Conservation (phyloP, 2,329 filamentous ascomycete species). For the Salinomyces thailandicus region DNA sequence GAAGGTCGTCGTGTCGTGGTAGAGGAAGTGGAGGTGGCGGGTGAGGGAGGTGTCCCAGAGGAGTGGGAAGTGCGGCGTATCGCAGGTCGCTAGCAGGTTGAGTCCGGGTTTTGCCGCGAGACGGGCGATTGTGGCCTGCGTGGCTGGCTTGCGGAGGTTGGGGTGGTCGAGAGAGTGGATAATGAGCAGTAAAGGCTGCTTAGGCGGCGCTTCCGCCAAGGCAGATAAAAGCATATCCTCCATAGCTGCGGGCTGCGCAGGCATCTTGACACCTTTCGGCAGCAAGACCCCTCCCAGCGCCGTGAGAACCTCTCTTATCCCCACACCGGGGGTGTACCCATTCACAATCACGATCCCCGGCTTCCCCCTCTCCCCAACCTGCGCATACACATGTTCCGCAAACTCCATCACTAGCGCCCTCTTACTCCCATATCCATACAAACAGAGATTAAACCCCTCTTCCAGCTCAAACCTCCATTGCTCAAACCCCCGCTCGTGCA, state of each 20-base stretch:
- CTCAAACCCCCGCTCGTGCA: slow-evolving; percentile 72
- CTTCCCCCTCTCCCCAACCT: slow-evolving; percentile 17
- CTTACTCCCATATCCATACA: slow-evolving; percentile 92
- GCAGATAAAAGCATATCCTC: slow-evolving; percentile 54
- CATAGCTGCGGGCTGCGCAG: slow-evolving; percentile 58
- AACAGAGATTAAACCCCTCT: slow-evolving; percentile 76
- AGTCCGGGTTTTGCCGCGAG: slow-evolving; percentile 65
- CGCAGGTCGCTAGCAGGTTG: slow-evolving; percentile 66
- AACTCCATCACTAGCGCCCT: slow-evolving; percentile 63
- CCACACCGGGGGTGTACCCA: slow-evolving; percentile 61
- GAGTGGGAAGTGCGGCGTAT: slow-evolving; percentile 76
- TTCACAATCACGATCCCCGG: slow-evolving; percentile 71
- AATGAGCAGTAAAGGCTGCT: slow-evolving; percentile 28
- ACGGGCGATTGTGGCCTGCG: slow-evolving; percentile 63
- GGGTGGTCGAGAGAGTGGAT: slow-evolving; percentile 80
- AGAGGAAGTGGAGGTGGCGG: slow-evolving; percentile 73
- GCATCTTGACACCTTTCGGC: slow-evolving; percentile 41
- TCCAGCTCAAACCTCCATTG: slow-evolving; percentile 90
- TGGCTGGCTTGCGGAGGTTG: slow-evolving; percentile 58
- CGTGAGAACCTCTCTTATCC: slow-evolving; percentile 57
- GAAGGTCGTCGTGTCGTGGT: slow-evolving; percentile 93
- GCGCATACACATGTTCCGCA: slow-evolving; percentile 56
- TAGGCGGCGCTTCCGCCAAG: slow-evolving; percentile 40
- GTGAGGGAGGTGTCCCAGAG: slow-evolving; percentile 85
- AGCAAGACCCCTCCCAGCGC: slow-evolving; percentile 57